These are phyloP conservation scores for Patellaria atrata DNA, from an alignment of 495 filamentous ascomycete species.

Conservation along the genomic window DNA sequence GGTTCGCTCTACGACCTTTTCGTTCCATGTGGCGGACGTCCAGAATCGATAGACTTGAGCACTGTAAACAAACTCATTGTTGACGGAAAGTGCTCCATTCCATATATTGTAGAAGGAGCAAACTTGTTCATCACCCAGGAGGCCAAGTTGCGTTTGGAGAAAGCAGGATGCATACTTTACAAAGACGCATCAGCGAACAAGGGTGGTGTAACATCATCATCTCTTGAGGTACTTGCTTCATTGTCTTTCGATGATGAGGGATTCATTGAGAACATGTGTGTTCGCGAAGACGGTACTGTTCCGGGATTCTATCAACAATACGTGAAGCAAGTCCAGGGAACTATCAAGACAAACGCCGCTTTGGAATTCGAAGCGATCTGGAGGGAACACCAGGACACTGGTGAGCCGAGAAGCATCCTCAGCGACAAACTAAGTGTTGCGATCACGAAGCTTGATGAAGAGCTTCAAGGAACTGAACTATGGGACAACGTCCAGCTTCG, in stretches of 20 bases:
- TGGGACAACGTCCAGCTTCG: constrained; percentile 76
- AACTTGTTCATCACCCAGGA: constrained; percentile 99
- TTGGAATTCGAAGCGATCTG: constrained; percentile 98
- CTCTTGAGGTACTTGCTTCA: constrained; percentile 85
- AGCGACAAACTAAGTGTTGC: constrained; percentile 79
- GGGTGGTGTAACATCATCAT: constrained; percentile 96
- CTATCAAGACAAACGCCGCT: constrained; percentile 74
- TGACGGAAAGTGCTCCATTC: constrained; percentile 68
- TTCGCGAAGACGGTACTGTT: constrained; percentile 56
- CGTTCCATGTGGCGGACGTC: constrained; percentile 91
- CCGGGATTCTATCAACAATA: constrained; percentile 87
- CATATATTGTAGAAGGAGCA: constrained; percentile 94
- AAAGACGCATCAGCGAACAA: constrained; percentile 99
- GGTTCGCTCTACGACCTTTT: constrained; percentile 68
- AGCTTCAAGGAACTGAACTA: constrained; percentile 80
- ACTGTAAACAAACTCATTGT: constrained; percentile 70
- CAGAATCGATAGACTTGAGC: constrained; percentile 88
- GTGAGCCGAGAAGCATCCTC: constrained; percentile 62
- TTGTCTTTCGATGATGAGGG: constrained; percentile 81
- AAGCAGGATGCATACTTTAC: constrained; percentile 84
- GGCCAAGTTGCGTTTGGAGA: constrained; percentile 85
- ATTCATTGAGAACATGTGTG: constrained; percentile 89
- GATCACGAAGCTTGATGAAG: constrained; percentile 89
- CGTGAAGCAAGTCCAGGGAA: constrained; percentile 78
- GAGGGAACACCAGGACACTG: constrained; percentile 77